Base-by-base conservation (phyloP, 441 rosid species). In the Populus hybrid region DNA sequence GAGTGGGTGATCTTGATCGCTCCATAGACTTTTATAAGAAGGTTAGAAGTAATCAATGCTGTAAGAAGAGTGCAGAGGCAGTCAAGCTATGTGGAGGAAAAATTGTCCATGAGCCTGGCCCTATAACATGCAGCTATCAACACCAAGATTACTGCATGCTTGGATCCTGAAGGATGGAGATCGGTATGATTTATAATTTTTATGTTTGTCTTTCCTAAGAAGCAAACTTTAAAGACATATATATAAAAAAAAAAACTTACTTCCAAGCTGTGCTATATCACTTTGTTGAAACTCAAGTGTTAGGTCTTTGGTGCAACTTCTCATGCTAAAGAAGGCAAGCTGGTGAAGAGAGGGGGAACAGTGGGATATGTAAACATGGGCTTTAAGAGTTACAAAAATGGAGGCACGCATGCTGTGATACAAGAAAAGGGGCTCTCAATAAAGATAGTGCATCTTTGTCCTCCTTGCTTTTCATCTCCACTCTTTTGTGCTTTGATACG, bases 141-240 rank as follows among this genome's bases (percentile, higher is more conserved):
- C 87, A 91, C 95, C 46, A 95, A 92, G 90, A 89, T 95, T 70
- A 89, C 95, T 3, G 94, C 92, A 3, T 92, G 91, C 87, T 83
- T 95, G 82, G 99, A 95, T 79, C 97, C 97, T 3, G 97, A 95
- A 67, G 97, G 97, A 61, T 94, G 97, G 99, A 94, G 91, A 80
- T 73, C 92, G 85, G 99, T 95, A 77, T 42, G 76, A 91, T 82
- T 50, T 16, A 0, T 50, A 16, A 14, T 14, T 50, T 50, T 16
- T 50, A 14, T 50, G 59, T 16, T 50, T 50, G 19, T 50, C 59
- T 50, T 16, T 50, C 42, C 35, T 34, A 42, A 42, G 34, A 77
- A 71, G 69, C 30, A 21, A 46, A 71, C 80, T 79, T 65, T 73
- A 26, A 69, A 38, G 67, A 11, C 9, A 19, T 16, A 1, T 35